These are phyloP conservation scores for Boletus sensibilis DNA, from an alignment of 768 basidiomycete species.

Conservation along the genomic window DNA sequence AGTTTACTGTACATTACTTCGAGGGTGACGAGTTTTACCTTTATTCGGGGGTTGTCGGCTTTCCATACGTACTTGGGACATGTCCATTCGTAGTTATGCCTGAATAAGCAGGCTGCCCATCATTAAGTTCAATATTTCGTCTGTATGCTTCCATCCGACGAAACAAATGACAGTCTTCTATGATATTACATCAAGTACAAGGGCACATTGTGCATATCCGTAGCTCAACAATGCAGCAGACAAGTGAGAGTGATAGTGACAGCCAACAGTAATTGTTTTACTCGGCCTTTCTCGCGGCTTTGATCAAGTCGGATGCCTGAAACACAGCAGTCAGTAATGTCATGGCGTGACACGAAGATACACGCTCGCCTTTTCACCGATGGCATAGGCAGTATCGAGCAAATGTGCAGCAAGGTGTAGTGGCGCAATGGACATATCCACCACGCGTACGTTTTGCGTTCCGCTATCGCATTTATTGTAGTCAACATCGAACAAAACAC, in stretches of 20 bases:
- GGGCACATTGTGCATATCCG: not conserved
- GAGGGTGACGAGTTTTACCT: too few relatives aligned
- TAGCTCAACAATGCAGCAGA: not conserved
- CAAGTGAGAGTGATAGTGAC: not conserved
- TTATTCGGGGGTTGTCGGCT: too few relatives aligned
- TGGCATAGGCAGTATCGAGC: conserved; percentile 19
- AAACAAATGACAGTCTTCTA: not conserved
- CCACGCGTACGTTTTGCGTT: conserved; percentile 18
- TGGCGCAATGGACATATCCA: conserved; percentile 18
- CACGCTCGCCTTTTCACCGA: conserved; percentile 13
- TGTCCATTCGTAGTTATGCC: too few relatives aligned
- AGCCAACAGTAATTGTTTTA: not conserved
- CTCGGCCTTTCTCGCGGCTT: not conserved
- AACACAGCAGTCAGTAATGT: not conserved
- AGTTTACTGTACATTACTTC: too few relatives aligned
- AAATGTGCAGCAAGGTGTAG: conserved; percentile 14
- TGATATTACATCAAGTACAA: not conserved
- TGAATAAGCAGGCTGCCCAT: too few relatives aligned
- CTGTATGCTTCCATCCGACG: not conserved
- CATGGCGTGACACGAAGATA: not conserved
- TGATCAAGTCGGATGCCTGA: conserved; percentile 16
- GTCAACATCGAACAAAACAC: not conserved
- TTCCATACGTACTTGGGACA: too few relatives aligned
- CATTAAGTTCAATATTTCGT: too few relatives aligned
- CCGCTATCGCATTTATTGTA: conserved; percentile 1